A percentile compares a stretch with the other conserved stretches of the same genome.
Evolutionary conservation across 1,139 yeast species (phyloP).

Genomic region (Meyerozyma elateridarum): DNA sequence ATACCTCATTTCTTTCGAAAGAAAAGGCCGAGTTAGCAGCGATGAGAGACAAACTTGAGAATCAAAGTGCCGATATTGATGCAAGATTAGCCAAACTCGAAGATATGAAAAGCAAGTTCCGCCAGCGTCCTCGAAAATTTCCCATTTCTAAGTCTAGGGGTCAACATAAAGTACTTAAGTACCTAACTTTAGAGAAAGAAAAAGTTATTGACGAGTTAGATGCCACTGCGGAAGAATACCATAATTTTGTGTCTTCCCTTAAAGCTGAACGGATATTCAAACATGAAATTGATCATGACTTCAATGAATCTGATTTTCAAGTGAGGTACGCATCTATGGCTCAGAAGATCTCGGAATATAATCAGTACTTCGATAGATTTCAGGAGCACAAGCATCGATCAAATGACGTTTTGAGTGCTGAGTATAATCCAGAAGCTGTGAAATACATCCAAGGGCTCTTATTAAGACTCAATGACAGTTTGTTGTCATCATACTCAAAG

Average conservation of each 20-base stretch:
- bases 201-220: background rate
- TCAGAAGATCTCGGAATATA: conserved; percentile 1
- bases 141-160: background rate
- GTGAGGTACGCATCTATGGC: conserved; percentile 1
- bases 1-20: too few species aligned
- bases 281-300: background rate
- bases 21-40: background rate
- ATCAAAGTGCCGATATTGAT: background rate
- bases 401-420: too few species aligned
- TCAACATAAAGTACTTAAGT: too few species aligned
- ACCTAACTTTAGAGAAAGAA: background rate
- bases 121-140: background rate
- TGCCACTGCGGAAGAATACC: background rate
- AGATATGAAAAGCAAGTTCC: background rate
- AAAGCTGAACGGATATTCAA: background rate
- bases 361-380: background rate
- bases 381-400: too few species aligned
- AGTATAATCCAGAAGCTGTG: background rate
- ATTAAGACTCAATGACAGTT: background rate
- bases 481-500: background rate
- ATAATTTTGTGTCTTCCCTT: background rate
- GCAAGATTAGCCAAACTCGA: background rate
- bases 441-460: conserved; percentile 1
- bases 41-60: background rate
- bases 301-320: conserved; percentile 1